phyloP scores from a whole-genome alignment of 2,329 filamentous ascomycete species.

The Madurella mycetomatis region DNA sequence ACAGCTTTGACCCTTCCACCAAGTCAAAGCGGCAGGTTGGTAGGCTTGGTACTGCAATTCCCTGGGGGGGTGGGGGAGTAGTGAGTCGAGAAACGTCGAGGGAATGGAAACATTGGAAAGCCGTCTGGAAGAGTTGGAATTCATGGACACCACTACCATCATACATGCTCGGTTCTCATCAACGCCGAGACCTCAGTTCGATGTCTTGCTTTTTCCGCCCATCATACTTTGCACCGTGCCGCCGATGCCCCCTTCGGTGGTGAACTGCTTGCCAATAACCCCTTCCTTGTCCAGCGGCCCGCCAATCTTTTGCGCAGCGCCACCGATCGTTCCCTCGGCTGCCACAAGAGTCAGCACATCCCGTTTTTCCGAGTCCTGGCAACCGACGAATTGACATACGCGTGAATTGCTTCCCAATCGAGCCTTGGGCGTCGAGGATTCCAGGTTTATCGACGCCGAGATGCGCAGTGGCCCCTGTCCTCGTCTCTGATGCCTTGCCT shows the following conservation, averaged over 20 bases:
- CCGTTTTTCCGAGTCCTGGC: neutral
- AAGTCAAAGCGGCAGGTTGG: too few relatives aligned
- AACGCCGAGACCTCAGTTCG: conserved; percentile 5
- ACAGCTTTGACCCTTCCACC: too few relatives aligned
- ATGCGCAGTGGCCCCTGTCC: conserved; percentile 26
- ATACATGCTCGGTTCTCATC: too few relatives aligned
- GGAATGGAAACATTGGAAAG: too few relatives aligned
- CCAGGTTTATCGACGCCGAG: conserved; percentile 33
- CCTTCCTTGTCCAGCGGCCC: conserved; percentile 49
- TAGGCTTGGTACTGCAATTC: too few relatives aligned
- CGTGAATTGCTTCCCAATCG: conserved; percentile 54
- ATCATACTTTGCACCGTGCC: conserved; percentile 46
- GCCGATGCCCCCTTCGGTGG: conserved; percentile 47
- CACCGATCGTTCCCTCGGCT: conserved; percentile 47
- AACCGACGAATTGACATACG: conserved; percentile 29
- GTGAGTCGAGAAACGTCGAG: too few relatives aligned
- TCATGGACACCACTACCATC: too few relatives aligned
- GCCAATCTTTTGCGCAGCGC: conserved; percentile 46
- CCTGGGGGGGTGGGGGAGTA: too few relatives aligned
- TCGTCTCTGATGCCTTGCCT: conserved; percentile 16
- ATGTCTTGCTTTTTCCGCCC: conserved; percentile 34
- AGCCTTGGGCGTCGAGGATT: conserved; percentile 45
- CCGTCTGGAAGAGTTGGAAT: too few relatives aligned
- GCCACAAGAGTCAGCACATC: neutral
- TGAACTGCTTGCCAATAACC: conserved; percentile 52